Percentiles rank a stretch among this genome's conserved stretches.
Evolutionary conservation across 257 asterid species (phyloP).

Genomic region (Fraxinus cuspidata): DNA sequence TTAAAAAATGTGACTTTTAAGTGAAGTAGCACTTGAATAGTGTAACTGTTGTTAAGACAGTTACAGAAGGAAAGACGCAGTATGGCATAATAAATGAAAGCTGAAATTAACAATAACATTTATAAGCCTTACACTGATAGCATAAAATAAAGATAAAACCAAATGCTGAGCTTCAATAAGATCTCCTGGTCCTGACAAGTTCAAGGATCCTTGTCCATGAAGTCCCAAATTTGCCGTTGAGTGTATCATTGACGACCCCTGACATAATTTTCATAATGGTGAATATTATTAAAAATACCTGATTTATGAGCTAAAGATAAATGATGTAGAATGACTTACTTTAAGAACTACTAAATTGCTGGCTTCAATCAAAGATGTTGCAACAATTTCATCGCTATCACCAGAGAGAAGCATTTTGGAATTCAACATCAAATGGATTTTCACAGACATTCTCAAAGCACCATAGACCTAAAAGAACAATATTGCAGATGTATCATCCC

Average conservation of each 20-base stretch:
- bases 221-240: conserved; percentile 89
- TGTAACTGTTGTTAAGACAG: neutral
- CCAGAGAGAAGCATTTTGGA: conserved; percentile 76
- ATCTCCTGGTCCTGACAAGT: conserved; percentile 88
- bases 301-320: conserved; percentile 15
- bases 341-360: conserved; percentile 91
- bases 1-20: neutral
- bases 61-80: neutral
- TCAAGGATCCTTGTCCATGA: conserved; percentile 93
- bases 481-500: conserved; percentile 27
- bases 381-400: conserved; percentile 66
- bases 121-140: conserved; percentile 66
- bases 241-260: conserved; percentile 89
- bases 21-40: conserved; percentile 17
- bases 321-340: conserved; percentile 43
- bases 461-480: conserved; percentile 67
- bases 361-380: conserved; percentile 86
- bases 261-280: conserved; percentile 19
- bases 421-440: conserved; percentile 86
- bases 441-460: conserved; percentile 89
- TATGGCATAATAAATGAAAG: conserved; percentile 5
- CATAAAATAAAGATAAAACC: conserved; percentile 83
- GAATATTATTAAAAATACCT: conserved; percentile 20
- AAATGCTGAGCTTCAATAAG: conserved; percentile 87
- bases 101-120: conserved; percentile 4